Percentiles rank a stretch among this genome's conserved stretches.
phyloP scores from a whole-genome alignment of 129 eudicot genomes.

The Saussurea involucrata region DNA sequence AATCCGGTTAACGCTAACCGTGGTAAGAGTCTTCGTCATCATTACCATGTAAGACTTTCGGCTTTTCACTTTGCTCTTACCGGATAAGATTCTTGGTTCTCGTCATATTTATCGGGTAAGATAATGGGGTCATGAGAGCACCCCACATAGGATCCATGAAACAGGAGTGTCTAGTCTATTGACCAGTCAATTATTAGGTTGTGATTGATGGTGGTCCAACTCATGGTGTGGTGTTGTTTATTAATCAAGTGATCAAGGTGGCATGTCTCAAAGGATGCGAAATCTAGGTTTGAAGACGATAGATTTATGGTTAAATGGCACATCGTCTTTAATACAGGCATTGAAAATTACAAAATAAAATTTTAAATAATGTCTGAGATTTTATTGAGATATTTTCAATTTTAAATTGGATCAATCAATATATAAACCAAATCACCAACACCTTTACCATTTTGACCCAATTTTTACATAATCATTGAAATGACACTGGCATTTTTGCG shows the following conservation, averaged over 20 bases:
- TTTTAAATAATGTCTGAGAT: background rate
- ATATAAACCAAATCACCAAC: too few relatives aligned
- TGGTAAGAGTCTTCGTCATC: too few relatives aligned
- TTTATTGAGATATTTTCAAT: background rate
- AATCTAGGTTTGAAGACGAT: slow-evolving; percentile 23
- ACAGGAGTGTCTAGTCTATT: background rate
- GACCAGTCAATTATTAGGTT: slow-evolving; percentile 38
- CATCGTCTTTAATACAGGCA: slow-evolving; percentile 8
- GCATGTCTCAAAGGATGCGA: slow-evolving; percentile 5
- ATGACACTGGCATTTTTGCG: too few relatives aligned
- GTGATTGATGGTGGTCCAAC: slow-evolving; percentile 33
- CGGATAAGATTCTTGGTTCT: too few relatives aligned
- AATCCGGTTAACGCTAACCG: too few relatives aligned
- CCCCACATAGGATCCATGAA: slow-evolving; percentile 37
- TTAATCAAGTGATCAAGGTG: slow-evolving; percentile 14
- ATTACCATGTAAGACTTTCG: too few relatives aligned
- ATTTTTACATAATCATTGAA: background rate
- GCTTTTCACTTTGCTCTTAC: too few relatives aligned
- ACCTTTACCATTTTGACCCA: background rate
- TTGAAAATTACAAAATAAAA: background rate
- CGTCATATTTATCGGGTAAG: too few relatives aligned
- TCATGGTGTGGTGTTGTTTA: slow-evolving; percentile 13
- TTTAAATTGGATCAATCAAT: background rate
- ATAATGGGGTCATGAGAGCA: slow-evolving; percentile 19
- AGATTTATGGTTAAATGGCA: slow-evolving; percentile 27